Evolutionary conservation across 345 rosid genomes (phyloP).

Genomic region (Microthlaspi erraticum): DNA sequence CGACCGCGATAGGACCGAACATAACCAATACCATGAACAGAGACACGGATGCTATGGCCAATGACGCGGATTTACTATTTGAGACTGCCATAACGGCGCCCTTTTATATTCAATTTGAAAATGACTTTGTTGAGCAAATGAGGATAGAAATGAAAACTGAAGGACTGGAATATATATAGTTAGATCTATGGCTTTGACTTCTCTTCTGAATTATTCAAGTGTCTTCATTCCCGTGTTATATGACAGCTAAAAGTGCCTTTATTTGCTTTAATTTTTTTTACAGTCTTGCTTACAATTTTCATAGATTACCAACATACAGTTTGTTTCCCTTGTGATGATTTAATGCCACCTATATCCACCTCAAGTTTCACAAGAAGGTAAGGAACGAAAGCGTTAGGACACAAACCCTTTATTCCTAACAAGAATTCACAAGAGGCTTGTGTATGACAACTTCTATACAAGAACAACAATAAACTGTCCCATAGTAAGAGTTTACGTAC

Average conservation of each 20-base stretch:
- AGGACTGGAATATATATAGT: conserved; percentile 23
- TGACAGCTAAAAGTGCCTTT: conserved; percentile 24
- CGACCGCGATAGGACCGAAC: conserved; percentile 31
- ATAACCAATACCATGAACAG: conserved; percentile 27
- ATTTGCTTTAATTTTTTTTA: not conserved
- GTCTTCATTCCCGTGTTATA: conserved; percentile 17
- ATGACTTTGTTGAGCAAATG: not conserved
- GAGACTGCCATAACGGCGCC: conserved; percentile 16
- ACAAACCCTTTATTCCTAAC: conserved; percentile 19
- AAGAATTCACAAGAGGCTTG: conserved; percentile 41
- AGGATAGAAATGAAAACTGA: not conserved
- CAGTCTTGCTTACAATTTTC: not conserved
- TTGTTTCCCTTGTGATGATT: conserved; percentile 7
- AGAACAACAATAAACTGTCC: not conserved
- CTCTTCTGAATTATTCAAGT: conserved; percentile 3
- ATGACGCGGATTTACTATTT: not conserved
- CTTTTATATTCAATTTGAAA: not conserved
- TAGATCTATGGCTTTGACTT: not conserved
- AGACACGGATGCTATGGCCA: conserved; percentile 13
- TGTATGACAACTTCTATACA: conserved; percentile 25
- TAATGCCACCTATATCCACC: conserved; percentile 40
- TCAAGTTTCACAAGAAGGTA: conserved; percentile 39
- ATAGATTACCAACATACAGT: not conserved
- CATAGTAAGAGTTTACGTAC: not conserved
- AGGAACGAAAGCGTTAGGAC: conserved; percentile 31